Conservation (phyloP, 768 basidiomycete species). For the Termitomyces sp. region DNA sequence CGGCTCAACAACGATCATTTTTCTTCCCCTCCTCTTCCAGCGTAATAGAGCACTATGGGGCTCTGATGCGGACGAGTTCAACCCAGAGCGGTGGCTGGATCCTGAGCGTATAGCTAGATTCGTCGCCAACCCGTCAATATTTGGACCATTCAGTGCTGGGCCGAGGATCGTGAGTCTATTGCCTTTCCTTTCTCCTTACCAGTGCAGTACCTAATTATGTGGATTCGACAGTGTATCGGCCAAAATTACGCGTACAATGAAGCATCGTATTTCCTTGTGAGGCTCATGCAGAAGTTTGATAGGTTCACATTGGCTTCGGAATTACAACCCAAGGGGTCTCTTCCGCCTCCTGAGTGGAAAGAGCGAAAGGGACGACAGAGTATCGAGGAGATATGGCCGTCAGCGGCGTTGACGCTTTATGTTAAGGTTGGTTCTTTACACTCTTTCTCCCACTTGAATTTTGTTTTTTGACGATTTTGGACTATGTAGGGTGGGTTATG, state of each 20-base stretch:
- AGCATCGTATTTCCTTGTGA: slow-evolving; percentile 67
- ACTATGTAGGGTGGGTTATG: slow-evolving; percentile 52
- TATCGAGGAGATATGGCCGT: slow-evolving; percentile 59
- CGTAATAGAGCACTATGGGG: slow-evolving; percentile 72
- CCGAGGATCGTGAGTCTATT: slow-evolving; percentile 45
- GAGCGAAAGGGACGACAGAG: slow-evolving; percentile 43
- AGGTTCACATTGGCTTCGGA: slow-evolving; percentile 57
- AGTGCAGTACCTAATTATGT: neutral
- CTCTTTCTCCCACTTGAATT: neutral
- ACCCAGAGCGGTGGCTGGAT: slow-evolving; percentile 76
- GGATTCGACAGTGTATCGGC: slow-evolving; percentile 51
- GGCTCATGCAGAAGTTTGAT: slow-evolving; percentile 63
- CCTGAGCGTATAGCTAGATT: slow-evolving; percentile 45
- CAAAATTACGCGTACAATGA: slow-evolving; percentile 78
- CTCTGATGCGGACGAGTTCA: slow-evolving; percentile 68
- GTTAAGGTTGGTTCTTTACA: slow-evolving; percentile 47
- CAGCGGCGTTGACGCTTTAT: slow-evolving; percentile 60
- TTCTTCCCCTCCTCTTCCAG: slow-evolving; percentile 61
- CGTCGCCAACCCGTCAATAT: slow-evolving; percentile 63
- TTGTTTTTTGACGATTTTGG: neutral
- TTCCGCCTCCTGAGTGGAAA: slow-evolving; percentile 60
- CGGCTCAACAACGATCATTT: slow-evolving; percentile 50
- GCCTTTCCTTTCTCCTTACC: neutral
- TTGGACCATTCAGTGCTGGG: slow-evolving; percentile 70
- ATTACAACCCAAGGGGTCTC: slow-evolving; percentile 56